phyloP scores from a whole-genome alignment of 176 grass and related monocot genomes.

The Oryza longistaminata region DNA sequence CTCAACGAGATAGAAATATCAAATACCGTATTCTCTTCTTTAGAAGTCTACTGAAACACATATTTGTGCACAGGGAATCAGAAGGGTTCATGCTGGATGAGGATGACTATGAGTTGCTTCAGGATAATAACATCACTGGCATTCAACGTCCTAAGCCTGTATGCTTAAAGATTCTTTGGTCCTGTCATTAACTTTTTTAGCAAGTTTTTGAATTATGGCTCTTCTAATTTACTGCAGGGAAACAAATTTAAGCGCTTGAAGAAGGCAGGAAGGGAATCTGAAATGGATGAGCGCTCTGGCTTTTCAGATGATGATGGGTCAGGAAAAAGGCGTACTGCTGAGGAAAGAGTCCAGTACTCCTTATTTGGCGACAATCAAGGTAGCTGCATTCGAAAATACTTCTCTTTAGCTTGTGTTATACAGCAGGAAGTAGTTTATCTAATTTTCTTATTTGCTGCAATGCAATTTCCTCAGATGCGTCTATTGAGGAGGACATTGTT shows the following conservation, averaged over 20 bases:
- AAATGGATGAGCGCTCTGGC: conserved; percentile 50
- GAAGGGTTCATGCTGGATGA: conserved; percentile 88
- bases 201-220: not conserved
- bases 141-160: conserved; percentile 78
- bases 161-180: conserved; percentile 28
- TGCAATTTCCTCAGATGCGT: conserved; percentile 41
- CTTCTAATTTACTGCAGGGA: conserved; percentile 44
- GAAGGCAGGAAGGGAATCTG: conserved; percentile 82
- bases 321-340: conserved; percentile 52
- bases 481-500: conserved; percentile 79
- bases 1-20: not conserved
- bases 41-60: conserved; percentile 30
- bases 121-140: conserved; percentile 92
- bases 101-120: conserved; percentile 96
- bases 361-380: conserved; percentile 92
- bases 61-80: conserved; percentile 56
- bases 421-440: not conserved
- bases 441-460: conserved; percentile 18
- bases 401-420: not conserved
- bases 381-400: conserved; percentile 19
- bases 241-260: conserved; percentile 90
- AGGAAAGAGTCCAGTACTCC: conserved; percentile 79
- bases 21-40: conserved; percentile 1
- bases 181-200: not conserved
- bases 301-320: conserved; percentile 83